A percentile compares a stretch with the other conserved stretches of the same genome.
Evolutionary conservation across 106 monocot species (phyloP).

Genomic region (Vanilla planifolia): DNA sequence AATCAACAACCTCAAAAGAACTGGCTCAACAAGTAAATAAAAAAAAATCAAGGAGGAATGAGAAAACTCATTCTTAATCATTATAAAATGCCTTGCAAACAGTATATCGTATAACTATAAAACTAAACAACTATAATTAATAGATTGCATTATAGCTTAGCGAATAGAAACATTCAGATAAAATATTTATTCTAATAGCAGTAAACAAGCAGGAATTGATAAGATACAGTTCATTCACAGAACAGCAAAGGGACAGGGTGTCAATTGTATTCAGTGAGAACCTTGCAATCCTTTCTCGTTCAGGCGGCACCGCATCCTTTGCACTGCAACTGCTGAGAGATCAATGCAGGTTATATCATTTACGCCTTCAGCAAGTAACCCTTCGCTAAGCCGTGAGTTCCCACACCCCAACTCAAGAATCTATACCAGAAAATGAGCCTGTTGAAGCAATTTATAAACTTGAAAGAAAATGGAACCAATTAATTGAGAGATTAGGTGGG

Average conservation of each 20-base stretch:
- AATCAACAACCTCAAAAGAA: no score
- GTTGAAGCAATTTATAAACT: background rate
- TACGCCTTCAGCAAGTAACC: conserved; percentile 47
- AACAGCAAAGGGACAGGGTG: background rate
- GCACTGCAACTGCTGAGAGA: conserved; percentile 63
- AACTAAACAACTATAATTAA: no score
- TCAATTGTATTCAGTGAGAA: conserved; percentile 5
- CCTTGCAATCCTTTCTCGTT: conserved; percentile 44
- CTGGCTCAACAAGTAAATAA: no score
- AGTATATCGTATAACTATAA: no score
- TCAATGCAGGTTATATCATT: conserved; percentile 74
- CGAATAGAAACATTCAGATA: no score
- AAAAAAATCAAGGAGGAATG: no score
- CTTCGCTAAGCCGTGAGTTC: conserved; percentile 73
- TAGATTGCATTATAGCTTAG: no score
- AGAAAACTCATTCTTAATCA: no score
- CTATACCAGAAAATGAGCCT: conserved; percentile 14
- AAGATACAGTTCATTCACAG: no score
- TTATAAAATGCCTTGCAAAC: no score
- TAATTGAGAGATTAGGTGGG: conserved; percentile 6
- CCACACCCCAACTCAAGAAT: conserved; percentile 91
- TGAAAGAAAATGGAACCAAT: background rate
- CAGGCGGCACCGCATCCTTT: conserved; percentile 51
- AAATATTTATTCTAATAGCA: no score
- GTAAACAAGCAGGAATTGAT: no score